A percentile compares a stretch with the other conserved stretches of the same genome.
phyloP scores from a whole-genome alignment of 495 filamentous ascomycete genomes.

The Trichocladium uniseriatum region DNA sequence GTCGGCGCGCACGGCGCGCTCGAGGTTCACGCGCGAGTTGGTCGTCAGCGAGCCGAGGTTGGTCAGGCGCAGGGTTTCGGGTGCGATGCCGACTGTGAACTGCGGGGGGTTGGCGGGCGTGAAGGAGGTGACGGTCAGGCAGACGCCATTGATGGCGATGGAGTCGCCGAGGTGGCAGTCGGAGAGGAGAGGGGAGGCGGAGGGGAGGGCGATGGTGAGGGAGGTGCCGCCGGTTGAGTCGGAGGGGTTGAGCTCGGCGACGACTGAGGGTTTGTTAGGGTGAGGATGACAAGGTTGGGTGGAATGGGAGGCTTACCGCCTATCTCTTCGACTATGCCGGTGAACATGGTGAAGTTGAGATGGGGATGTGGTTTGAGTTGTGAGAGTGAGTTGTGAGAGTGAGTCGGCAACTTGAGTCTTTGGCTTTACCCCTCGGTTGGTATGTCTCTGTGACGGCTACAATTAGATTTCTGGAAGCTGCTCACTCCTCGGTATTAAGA shows the following conservation, averaged over 20 bases:
- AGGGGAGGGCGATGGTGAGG: constrained; percentile 63
- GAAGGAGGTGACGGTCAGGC: constrained; percentile 86
- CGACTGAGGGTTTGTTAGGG: constrained; percentile 44
- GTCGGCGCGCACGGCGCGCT: constrained; percentile 77
- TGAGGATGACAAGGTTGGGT: constrained; percentile 1
- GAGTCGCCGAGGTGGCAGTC: constrained; percentile 86
- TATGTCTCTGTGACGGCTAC: too few species aligned
- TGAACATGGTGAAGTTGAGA: constrained; percentile 63
- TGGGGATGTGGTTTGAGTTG: too few species aligned
- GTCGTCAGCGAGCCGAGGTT: constrained; percentile 67
- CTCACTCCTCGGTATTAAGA: too few species aligned
- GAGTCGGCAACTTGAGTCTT: too few species aligned
- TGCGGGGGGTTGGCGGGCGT: constrained; percentile 28
- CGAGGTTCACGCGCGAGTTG: constrained; percentile 66
- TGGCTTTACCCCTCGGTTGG: too few species aligned
- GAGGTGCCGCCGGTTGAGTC: constrained; percentile 80
- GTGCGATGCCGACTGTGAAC: constrained; percentile 93
- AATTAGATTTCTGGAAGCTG: too few species aligned
- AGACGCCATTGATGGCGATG: constrained; percentile 79
- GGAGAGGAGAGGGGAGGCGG: constrained; percentile 60
- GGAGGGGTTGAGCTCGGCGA: constrained; percentile 69
- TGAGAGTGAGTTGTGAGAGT: too few species aligned
- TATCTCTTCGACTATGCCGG: constrained; percentile 89
- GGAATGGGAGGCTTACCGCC: constrained; percentile 54
- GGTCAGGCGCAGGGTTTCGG: constrained; percentile 92